phyloP scores from a whole-genome alignment of 306 rosid genomes.

The Rosa rugosa region DNA sequence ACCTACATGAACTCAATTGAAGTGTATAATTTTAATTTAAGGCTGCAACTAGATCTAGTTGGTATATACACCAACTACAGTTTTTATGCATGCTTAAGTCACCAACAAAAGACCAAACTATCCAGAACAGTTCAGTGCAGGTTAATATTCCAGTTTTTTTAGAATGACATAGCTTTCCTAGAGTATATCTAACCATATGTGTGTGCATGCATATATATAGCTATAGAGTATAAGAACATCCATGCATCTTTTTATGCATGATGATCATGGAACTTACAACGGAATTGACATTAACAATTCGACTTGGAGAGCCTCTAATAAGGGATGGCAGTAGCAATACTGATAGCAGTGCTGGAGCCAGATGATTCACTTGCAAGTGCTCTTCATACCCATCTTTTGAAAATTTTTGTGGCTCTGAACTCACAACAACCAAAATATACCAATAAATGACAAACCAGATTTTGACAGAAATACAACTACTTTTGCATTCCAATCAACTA shows the following conservation, averaged over 20 bases:
- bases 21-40: not conserved
- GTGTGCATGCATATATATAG: not conserved
- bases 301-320: slow-evolving; percentile 90
- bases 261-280: slow-evolving; percentile 58
- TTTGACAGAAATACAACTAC: not conserved
- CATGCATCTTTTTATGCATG: not conserved
- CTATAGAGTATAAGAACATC: not conserved
- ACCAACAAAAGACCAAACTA: not conserved
- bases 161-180: not conserved
- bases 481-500: not conserved
- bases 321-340: slow-evolving; percentile 67
- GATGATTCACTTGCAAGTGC: slow-evolving; percentile 98
- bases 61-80: not conserved
- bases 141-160: not conserved
- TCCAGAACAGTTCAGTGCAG: not conserved
- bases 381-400: slow-evolving; percentile 93
- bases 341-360: slow-evolving; percentile 93
- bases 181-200: not conserved
- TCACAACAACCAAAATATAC: slow-evolving; percentile 25
- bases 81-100: not conserved
- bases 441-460: slow-evolving; percentile 13
- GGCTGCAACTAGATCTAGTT: not conserved
- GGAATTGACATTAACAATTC: slow-evolving; percentile 85
- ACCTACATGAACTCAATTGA: not conserved
- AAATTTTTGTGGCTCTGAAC: slow-evolving; percentile 80